Percentiles rank a stretch among this genome's conserved stretches.
These are phyloP conservation scores for Miamiensis avidus DNA, from an alignment of 169 alveolate genomes.

Conservation along the genomic window DNA sequence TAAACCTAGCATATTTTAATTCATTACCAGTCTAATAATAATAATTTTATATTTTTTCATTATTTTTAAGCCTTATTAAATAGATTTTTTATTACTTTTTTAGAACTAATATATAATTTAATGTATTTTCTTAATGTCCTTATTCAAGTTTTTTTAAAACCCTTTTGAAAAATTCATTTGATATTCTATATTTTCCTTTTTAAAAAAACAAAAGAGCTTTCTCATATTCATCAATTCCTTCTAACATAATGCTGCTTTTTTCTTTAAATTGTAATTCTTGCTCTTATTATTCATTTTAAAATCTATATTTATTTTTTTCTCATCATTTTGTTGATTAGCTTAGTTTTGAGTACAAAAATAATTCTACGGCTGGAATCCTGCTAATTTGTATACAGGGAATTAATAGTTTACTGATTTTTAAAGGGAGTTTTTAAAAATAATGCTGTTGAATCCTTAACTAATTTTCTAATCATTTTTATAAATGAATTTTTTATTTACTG, in stretches of 20 bases:
- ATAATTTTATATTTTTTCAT: not conserved
- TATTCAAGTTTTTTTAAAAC: conserved; percentile 2
- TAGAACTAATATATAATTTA: conserved; percentile 24
- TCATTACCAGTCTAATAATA: conserved; percentile 23
- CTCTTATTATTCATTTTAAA: not conserved
- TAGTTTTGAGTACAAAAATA: no score
- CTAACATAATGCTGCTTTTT: no score
- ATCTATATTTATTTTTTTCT: no score
- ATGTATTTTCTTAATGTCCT: not conserved
- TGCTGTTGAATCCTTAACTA: no score
- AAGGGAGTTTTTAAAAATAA: no score
- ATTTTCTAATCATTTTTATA: no score
- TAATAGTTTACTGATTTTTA: no score
- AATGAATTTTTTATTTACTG: no score
- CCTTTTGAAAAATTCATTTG: conserved; percentile 37
- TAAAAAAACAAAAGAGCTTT: conserved; percentile 19
- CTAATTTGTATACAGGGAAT: no score
- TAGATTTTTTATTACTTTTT: conserved; percentile 22
- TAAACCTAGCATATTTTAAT: conserved; percentile 16
- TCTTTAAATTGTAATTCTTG: not conserved
- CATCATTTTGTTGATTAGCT: no score
- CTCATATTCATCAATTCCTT: conserved; percentile 24
- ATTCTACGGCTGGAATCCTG: no score
- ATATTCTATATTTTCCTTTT: conserved; percentile 38
- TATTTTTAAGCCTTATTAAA: not conserved